These are phyloP conservation scores for Calonectria ilicicola DNA, from an alignment of 2,329 filamentous ascomycete genomes.

Conservation along the genomic window DNA sequence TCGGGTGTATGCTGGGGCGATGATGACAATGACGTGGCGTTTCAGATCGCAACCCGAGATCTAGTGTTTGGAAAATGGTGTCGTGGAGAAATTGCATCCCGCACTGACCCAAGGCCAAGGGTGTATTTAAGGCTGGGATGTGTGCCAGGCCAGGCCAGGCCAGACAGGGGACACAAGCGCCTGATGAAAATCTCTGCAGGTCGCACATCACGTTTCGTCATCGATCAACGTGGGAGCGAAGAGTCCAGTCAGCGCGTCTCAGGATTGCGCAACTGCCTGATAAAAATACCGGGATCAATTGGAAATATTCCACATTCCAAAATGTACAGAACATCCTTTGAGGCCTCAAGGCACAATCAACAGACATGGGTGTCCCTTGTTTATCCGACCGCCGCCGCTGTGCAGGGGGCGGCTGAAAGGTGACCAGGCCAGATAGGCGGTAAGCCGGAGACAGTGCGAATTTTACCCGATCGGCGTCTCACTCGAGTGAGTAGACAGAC, in stretches of 20 bases:
- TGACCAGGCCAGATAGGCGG: neutral
- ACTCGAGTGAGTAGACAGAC: too few species aligned
- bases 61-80: neutral
- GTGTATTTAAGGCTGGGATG: neutral
- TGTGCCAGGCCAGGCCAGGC: too few species aligned
- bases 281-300: neutral
- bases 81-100: slow-evolving; percentile 5
- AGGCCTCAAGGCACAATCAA: neutral
- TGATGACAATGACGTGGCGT: neutral
- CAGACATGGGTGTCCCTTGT: neutral
- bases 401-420: neutral
- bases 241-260: neutral
- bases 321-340: neutral
- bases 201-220: neutral
- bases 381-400: neutral
- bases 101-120: slow-evolving; percentile 1
- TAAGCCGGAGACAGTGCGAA: neutral
- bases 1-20: neutral
- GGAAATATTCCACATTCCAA: neutral
- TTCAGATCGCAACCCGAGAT: neutral
- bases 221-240: neutral
- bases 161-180: neutral
- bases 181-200: neutral
- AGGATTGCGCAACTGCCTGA: neutral
- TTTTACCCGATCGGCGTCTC: too few species aligned